phyloP scores from a whole-genome alignment of 2,329 filamentous ascomycete genomes.

The Scolecobasidium constrictum region DNA sequence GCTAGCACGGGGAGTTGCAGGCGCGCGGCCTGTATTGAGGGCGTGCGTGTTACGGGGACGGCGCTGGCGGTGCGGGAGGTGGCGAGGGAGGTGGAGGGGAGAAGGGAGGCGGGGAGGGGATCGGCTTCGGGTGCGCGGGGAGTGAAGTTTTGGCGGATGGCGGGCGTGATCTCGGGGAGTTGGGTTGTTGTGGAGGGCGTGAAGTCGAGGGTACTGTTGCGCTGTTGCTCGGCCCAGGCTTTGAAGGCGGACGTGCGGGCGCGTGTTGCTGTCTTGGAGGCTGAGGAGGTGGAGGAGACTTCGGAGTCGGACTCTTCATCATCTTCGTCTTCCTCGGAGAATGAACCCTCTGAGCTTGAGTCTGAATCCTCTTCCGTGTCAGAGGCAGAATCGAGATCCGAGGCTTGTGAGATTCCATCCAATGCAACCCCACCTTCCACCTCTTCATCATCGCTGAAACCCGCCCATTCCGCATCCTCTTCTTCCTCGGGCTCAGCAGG shows the following conservation, averaged over 20 bases:
- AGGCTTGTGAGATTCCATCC: slow-evolving; percentile 1
- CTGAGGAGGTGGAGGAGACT: slow-evolving; percentile 20
- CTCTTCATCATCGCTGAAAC: slow-evolving; percentile 43
- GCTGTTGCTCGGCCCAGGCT: slow-evolving; percentile 77
- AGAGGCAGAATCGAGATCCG: background rate
- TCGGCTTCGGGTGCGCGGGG: slow-evolving; percentile 61
- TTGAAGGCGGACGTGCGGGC: slow-evolving; percentile 67
- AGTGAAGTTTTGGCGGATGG: slow-evolving; percentile 45
- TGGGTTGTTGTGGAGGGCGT: slow-evolving; percentile 36
- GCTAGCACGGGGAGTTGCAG: slow-evolving; percentile 79
- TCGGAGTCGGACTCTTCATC: slow-evolving; percentile 19
- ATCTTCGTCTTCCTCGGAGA: slow-evolving; percentile 26
- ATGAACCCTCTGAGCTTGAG: slow-evolving; percentile 18
- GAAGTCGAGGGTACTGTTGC: slow-evolving; percentile 73
- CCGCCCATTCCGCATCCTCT: slow-evolving; percentile 46
- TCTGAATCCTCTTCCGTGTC: slow-evolving; percentile 19
- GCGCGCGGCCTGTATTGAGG: slow-evolving; percentile 67
- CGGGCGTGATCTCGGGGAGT: slow-evolving; percentile 26
- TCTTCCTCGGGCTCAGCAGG: slow-evolving; percentile 26
- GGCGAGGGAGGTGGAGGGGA: slow-evolving; percentile 43
- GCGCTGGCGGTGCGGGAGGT: slow-evolving; percentile 62
- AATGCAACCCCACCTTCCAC: slow-evolving; percentile 9
- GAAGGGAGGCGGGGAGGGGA: slow-evolving; percentile 55
- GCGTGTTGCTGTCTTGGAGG: slow-evolving; percentile 27
- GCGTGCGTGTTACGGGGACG: slow-evolving; percentile 57